A percentile compares a stretch with the other conserved stretches of the same genome.
These are phyloP conservation scores for Pichia kudriavzevii DNA, from an alignment of 1,139 yeast species.

Conservation along the genomic window DNA sequence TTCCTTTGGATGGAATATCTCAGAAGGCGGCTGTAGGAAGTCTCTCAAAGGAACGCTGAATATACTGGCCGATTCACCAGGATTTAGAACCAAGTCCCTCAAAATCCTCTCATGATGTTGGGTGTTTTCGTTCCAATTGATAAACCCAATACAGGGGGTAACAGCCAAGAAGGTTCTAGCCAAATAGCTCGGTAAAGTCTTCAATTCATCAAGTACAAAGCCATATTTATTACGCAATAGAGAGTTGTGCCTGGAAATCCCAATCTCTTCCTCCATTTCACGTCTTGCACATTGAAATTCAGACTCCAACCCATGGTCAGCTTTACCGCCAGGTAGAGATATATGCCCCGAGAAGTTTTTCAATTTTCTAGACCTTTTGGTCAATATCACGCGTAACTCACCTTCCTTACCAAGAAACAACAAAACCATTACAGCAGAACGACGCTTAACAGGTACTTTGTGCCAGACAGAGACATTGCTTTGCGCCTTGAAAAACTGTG, in stretches of 20 bases:
- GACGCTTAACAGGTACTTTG: conserved; percentile 47
- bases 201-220: conserved; percentile 48
- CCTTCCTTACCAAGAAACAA: conserved; percentile 66
- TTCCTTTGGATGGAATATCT: conserved; percentile 33
- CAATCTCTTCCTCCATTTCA: conserved; percentile 84
- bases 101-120: conserved; percentile 25
- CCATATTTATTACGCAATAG: conserved; percentile 40
- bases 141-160: conserved; percentile 69
- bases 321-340: conserved; percentile 84
- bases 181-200: conserved; percentile 63
- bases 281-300: conserved; percentile 71
- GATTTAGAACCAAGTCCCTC: conserved; percentile 39
- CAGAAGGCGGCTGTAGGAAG: conserved; percentile 38
- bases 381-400: conserved; percentile 67
- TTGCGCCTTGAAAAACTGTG: conserved; percentile 21
- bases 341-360: conserved; percentile 80
- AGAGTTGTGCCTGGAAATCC: conserved; percentile 48
- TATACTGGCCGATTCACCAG: conserved; percentile 64
- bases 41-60: conserved; percentile 65
- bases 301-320: conserved; percentile 56
- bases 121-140: conserved; percentile 31
- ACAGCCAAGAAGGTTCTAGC: conserved; percentile 79
- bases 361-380: conserved; percentile 64
- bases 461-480: conserved; percentile 44
- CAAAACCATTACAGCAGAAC: conserved; percentile 71